These are phyloP conservation scores for Bocquillonia castaneifolia DNA, from an alignment of 441 rosid genomes.

Conservation along the genomic window DNA sequence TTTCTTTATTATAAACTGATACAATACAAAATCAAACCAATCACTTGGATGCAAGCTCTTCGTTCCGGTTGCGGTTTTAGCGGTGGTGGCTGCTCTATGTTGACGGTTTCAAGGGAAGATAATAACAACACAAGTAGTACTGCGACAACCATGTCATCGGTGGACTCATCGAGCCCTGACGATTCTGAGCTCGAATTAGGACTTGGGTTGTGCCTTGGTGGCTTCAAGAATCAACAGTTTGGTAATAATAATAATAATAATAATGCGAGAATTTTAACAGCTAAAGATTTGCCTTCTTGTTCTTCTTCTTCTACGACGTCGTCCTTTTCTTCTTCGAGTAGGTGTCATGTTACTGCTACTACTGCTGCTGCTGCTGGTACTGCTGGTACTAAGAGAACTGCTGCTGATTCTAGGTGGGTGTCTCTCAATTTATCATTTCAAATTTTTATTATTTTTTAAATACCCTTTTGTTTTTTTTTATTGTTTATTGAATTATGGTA, in stretches of 20 bases:
- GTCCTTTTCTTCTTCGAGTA: conserved; percentile 51
- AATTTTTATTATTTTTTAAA: too few relatives aligned
- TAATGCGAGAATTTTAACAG: conserved; percentile 46
- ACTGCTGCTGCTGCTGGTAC: conserved; percentile 1
- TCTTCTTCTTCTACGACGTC: conserved; percentile 8
- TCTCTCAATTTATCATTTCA: conserved; percentile 35
- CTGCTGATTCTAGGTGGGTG: conserved; percentile 53
- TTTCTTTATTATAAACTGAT: background rate
- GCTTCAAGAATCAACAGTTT: conserved; percentile 27
- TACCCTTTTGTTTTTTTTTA: background rate
- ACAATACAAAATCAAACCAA: background rate
- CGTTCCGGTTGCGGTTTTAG: conserved; percentile 5
- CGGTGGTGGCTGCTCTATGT: conserved; percentile 32
- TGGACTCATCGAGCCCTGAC: conserved; percentile 65
- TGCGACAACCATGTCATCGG: conserved; percentile 47
- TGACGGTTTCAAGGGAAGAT: conserved; percentile 60
- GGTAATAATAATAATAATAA: background rate
- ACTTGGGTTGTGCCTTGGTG: conserved; percentile 63
- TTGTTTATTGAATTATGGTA: background rate
- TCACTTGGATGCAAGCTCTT: conserved; percentile 26
- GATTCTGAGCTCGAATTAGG: conserved; percentile 58
- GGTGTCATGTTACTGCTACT: conserved; percentile 30
- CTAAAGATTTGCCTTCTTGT: conserved; percentile 47
- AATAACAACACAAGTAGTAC: background rate
- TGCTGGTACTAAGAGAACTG: conserved; percentile 58